These are phyloP conservation scores for Zea luxurians DNA, from an alignment of 176 grass and related monocot species.

Conservation along the genomic window DNA sequence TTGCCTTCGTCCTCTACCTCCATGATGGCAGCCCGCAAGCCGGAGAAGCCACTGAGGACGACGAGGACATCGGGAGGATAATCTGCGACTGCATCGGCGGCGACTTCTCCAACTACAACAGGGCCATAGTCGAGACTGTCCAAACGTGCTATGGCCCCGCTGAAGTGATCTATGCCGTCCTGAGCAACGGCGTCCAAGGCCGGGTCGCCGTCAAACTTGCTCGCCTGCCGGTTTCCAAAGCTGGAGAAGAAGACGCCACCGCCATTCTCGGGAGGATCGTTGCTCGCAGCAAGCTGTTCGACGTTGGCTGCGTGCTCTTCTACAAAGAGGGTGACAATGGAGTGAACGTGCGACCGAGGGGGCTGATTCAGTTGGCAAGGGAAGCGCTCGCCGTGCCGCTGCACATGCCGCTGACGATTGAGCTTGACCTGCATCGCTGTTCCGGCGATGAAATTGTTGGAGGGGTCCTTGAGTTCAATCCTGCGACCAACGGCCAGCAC, in stretches of 20 bases:
- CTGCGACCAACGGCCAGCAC: background rate
- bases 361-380: background rate
- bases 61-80: background rate
- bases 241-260: background rate
- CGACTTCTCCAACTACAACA: background rate
- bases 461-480: background rate
- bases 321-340: background rate
- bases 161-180: background rate
- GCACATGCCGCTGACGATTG: background rate
- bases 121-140: background rate
- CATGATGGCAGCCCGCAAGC: background rate
- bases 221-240: background rate
- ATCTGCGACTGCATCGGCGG: background rate
- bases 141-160: background rate
- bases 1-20: background rate
- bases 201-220: background rate
- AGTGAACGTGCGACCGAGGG: background rate
- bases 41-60: background rate
- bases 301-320: background rate
- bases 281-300: background rate
- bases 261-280: background rate
- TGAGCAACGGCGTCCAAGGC: background rate
- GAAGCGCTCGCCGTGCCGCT: background rate
- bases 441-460: background rate
- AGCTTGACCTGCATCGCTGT: background rate